Base-by-base conservation (phyloP, 768 basidiomycete genomes). In the Podaxis carcinomalis region DNA sequence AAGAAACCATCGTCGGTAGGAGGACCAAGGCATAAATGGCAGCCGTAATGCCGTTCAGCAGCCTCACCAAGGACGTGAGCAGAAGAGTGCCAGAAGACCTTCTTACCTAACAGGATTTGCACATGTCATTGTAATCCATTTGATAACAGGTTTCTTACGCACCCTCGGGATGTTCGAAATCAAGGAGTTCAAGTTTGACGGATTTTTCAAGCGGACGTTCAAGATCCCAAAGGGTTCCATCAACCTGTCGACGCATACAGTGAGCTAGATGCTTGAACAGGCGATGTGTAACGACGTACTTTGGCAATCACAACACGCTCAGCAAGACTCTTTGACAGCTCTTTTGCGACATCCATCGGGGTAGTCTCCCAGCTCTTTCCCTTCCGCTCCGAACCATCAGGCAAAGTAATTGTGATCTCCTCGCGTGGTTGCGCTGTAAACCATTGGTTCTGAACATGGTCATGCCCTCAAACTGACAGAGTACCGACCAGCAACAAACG, bases 11-110 rank as follows among this genome's bases (percentile, higher is more conserved):
- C 95, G 28, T 96, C 93, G 1, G 95, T 94, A 23, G 97, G 97
- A 14, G 97, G 97, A 2, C 97, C 97, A 63, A 97, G 87, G 69
- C 95, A 97, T 13, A 99, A 81, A 78, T 97, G 95, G 72, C 95
- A 97, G 42, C 95, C 96, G 72, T 98, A 96, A 72, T 97, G 94
- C 56, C 91, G 84, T 75, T 99, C 97, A 44, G 94, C 86, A 57
- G 96, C 91, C 75, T 99, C 97, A 49, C 97, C 97, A 16, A 99
- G 83, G 59, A 98, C 94, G 75, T 98, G 97, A 0, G 97, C 97
- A 25, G 95, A 98, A 16, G 97, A 98, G 73, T 98, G 97, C 97
- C 97, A 99, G 80, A 98, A 99, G 6, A 99, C 97, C 68, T 89
- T 90, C 75, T 98, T 95, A 62, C 96, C 95, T 88, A 73, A 56